A percentile compares a stretch with the other conserved stretches of the same genome.
phyloP scores from a whole-genome alignment of 306 rosid genomes.

The Pueraria montana region DNA sequence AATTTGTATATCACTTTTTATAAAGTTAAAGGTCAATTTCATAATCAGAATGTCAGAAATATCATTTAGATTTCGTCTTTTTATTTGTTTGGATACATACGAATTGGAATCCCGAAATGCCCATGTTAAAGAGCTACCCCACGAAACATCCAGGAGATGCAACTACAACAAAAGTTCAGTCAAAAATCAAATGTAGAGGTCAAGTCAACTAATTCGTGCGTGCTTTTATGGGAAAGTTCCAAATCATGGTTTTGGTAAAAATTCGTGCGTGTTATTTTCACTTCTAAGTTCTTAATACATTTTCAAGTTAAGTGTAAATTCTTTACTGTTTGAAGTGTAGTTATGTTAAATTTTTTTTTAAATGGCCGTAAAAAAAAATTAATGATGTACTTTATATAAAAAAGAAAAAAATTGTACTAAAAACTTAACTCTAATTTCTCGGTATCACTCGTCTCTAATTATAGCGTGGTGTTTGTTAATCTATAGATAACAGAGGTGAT shows the following conservation, averaged over 20 bases:
- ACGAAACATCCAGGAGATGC: slow-evolving; percentile 28
- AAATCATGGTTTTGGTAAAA: background rate
- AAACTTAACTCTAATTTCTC: background rate
- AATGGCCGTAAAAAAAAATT: background rate
- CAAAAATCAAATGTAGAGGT: background rate
- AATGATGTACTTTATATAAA: background rate
- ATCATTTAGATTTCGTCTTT: background rate
- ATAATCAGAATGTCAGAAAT: background rate
- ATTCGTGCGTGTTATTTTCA: too few relatives aligned
- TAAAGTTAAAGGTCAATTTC: background rate
- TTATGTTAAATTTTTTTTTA: background rate
- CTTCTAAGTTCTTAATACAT: background rate
- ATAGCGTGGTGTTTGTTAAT: background rate
- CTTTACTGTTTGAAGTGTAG: background rate
- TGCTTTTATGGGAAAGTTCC: background rate
- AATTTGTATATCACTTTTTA: background rate
- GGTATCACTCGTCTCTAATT: background rate
- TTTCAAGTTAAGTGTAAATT: background rate
- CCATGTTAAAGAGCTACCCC: background rate
- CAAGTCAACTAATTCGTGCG: background rate
- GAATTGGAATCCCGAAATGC: background rate
- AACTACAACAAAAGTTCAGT: background rate
- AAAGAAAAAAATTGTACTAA: background rate
- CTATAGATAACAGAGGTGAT: too few relatives aligned
- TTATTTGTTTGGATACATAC: background rate